These are phyloP conservation scores for Ganoderma sinense DNA, from an alignment of 1,284 basidiomycete species.

Conservation along the genomic window DNA sequence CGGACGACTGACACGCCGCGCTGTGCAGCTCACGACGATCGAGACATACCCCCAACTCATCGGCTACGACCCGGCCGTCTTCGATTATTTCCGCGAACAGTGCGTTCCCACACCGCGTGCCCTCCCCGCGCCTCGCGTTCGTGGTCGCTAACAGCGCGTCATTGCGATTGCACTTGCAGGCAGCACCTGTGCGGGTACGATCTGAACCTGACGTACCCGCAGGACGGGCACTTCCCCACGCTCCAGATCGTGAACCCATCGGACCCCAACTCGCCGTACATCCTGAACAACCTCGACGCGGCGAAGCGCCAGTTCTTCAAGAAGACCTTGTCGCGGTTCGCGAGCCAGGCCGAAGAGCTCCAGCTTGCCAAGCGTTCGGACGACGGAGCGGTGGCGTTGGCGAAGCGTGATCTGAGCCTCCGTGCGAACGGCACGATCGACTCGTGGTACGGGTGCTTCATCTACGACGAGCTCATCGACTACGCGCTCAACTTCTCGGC, in stretches of 20 bases:
- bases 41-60: constrained; percentile 80
- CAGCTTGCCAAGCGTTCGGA: constrained; percentile 9
- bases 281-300: background rate
- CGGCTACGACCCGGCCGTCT: constrained; percentile 69
- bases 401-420: constrained; percentile 38
- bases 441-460: constrained; percentile 44
- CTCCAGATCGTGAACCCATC: constrained; percentile 25
- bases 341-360: constrained; percentile 5
- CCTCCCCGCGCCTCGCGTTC: background rate
- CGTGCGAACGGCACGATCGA: constrained; percentile 42
- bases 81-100: constrained; percentile 74
- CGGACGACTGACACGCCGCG: constrained; percentile 1
- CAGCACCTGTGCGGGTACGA: constrained; percentile 69
- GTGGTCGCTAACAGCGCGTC: background rate
- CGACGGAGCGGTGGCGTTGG: background rate
- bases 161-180: constrained; percentile 42
- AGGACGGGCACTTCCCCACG: constrained; percentile 61
- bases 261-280: constrained; percentile 7
- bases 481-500: constrained; percentile 52
- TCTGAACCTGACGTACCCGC: constrained; percentile 75
- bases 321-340: constrained; percentile 11
- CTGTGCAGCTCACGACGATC: constrained; percentile 55
- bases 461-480: constrained; percentile 45
- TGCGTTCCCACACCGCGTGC: constrained; percentile 42
- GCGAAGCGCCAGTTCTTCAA: constrained; percentile 15